Conservation (phyloP, 331 rosid species). For the Malus hybrid region DNA sequence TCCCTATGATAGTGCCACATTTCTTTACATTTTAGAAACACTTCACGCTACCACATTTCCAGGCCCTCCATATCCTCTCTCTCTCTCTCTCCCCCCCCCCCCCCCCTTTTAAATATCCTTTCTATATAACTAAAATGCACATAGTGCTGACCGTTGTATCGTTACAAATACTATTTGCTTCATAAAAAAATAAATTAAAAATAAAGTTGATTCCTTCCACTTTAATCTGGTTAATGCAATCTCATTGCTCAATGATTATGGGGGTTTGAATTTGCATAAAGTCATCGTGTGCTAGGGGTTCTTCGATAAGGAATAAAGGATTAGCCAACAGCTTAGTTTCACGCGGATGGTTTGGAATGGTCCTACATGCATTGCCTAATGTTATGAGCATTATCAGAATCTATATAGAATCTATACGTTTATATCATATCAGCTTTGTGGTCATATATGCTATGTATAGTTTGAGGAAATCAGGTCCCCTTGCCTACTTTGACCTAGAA, state of each 20-base stretch:
- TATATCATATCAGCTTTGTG: background rate
- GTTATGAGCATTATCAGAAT: background rate
- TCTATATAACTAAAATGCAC: constrained; percentile 22
- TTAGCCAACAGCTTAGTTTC: constrained; percentile 35
- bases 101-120: constrained; percentile 2
- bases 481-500: background rate
- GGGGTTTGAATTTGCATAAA: constrained; percentile 17
- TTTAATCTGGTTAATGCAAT: constrained; percentile 10
- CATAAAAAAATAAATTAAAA: background rate
- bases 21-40: constrained; percentile 10
- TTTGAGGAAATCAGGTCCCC: background rate
- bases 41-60: constrained; percentile 32
- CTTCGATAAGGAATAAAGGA: constrained; percentile 30
- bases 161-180: constrained; percentile 6
- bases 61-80: constrained; percentile 12
- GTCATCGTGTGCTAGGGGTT: constrained; percentile 23
- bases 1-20: constrained; percentile 45
- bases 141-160: constrained; percentile 52
- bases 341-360: constrained; percentile 1
- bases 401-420: background rate
- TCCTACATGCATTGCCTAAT: background rate
- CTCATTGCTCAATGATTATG: background rate
- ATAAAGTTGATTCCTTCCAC: constrained; percentile 30
- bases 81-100: too few species aligned
- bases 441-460: background rate